Evolutionary conservation across 2,329 filamentous ascomycete genomes (phyloP), one percentile per base, ranked within the genome.

Genomic region (Fusarium sp.): DNA sequence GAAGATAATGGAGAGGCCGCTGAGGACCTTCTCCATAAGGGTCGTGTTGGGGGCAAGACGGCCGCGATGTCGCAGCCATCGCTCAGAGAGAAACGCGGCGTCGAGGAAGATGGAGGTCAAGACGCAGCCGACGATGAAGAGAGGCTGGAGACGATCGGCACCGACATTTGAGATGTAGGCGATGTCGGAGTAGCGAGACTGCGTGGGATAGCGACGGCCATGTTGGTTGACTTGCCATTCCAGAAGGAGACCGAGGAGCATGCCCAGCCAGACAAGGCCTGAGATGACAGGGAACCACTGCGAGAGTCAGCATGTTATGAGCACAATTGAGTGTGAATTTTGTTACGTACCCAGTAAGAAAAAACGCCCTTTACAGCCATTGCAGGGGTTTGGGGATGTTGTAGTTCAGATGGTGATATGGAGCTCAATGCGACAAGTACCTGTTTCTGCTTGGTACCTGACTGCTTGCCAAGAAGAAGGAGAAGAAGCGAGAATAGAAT

Each of bases 51-150:
- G 90, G 4, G 90, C 88, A 27, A 98, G 85, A 15, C 93, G 90
- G 10, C 93, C 92, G 22, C 83, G 84, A 79, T 97, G 94, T 45
- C 95, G 90, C 51, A 98, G 85, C 87, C 90, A 96, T 65, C 94
- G 89, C 81, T 97, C 95, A 15, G 91, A 83, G 53, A 92, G 78
- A 76, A 99, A 96, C 25, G 91, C 88, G 10, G 93, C 79, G 80
- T 97, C 92, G 74, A 99, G 90, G 65, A 92, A 90, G 48, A 96
- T 82, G 22, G 93, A 91, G 7, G 92, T 94, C 35, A 93, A 80
- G 54, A 84, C 82, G 73, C 86, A 89, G 71, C 92, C 90, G 33
- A 89, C 83, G 73, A 96, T 90, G 82, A 96, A 96, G 65, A 95
- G 84, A 4, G 92, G 92, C 76, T 94, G 92, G 19, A 94, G 84